These are phyloP conservation scores for Sporothrix globosa DNA, from an alignment of 2,329 filamentous ascomycete species.

Conservation along the genomic window DNA sequence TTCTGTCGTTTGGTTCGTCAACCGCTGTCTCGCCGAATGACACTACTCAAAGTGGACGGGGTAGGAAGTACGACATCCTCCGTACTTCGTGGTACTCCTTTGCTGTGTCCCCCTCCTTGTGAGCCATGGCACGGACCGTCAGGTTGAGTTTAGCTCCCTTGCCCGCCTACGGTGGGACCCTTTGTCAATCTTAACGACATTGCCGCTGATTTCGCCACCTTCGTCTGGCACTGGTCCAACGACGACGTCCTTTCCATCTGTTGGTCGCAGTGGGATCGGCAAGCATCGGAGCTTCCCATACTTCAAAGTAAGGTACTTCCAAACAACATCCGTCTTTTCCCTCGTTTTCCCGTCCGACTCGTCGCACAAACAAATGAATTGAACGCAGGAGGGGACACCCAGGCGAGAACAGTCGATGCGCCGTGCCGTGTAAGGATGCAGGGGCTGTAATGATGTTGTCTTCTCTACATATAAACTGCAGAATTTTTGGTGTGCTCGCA, in stretches of 20 bases:
- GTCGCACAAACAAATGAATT: not conserved
- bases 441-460: not conserved
- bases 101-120: constrained; percentile 9
- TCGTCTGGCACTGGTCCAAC: not conserved
- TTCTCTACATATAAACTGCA: no score
- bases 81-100: no score
- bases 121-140: constrained; percentile 23
- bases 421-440: constrained; percentile 6
- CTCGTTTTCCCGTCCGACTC: not conserved
- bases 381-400: constrained; percentile 10
- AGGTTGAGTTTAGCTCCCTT: not conserved
- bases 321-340: not conserved
- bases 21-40: not conserved
- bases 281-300: not conserved
- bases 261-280: not conserved
- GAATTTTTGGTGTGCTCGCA: constrained; percentile 6
- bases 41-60: not conserved
- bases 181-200: not conserved
- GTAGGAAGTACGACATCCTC: no score
- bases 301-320: no score
- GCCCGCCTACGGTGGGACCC: not conserved
- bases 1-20: constrained; percentile 14
- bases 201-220: not conserved
- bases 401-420: no score
- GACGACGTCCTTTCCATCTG: not conserved